Evolutionary conservation across 331 rosid genomes (phyloP), one percentile per base, ranked within the genome.

Genomic region (Quercus phellos): DNA sequence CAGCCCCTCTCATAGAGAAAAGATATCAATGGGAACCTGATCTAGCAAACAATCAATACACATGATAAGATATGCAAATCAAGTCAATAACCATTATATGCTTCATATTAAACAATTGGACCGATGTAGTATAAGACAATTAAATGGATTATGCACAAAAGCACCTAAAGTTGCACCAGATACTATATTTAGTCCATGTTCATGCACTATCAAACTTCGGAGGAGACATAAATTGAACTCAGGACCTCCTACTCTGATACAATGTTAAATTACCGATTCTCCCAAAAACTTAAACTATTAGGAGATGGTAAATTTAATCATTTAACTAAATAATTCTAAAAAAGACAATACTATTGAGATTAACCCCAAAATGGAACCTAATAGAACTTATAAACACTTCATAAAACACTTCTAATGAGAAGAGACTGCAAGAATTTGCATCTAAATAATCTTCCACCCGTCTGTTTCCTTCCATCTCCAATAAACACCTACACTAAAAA

Each of bases 1-100:
- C 97, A 94, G 78, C 99, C 97, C 82, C 99, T 92, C 87, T 94
- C 99, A 74, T 94, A 92, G 51, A 92, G 88, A 84, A 86, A 89
- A 54, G 97, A 87, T 75, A 92, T 55, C 89, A 89, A 82, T 11
- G 91, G 96, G 72, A 82, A 51, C 95, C 99, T 92, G 89, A 82
- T 82, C 76, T 84, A 84, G 63, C 70, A 82, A 79, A 80, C 67
- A 80, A 43, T 29, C 73, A 51, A 56, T 50, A 82, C 4, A 68
- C 70, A 80, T 72, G 30, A 70, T 34, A 24, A 50, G 29, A 84
- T 81, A 72, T 30, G 67, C 75, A 43, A 54, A 54, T 77, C 35
- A 51, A 63, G 63, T 60, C 72, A 51, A 70, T 51, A 42, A 34
- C 12, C 51, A 5, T 10, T 4, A 18, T 8, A 32, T 29, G 34